A percentile compares a stretch with the other conserved stretches of the same genome.
Evolutionary conservation across 768 basidiomycete genomes (phyloP).

Genomic region (Mycena alexandri): DNA sequence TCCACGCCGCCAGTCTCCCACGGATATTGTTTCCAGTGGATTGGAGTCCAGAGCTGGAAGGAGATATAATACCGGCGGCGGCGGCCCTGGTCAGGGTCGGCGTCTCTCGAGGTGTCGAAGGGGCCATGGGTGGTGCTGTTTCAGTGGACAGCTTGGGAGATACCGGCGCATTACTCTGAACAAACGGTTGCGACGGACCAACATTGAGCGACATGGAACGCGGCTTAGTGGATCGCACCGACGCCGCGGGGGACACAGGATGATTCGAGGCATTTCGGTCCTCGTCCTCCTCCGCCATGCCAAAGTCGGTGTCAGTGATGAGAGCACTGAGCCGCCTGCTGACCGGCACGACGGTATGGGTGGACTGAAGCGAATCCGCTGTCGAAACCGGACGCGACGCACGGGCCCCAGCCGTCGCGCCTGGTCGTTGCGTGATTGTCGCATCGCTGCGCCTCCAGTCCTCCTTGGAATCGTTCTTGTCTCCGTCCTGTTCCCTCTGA

Average conservation of each 20-base stretch:
- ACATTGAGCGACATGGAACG: constrained; percentile 77
- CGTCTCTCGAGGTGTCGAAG: constrained; percentile 49
- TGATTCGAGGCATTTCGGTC: constrained; percentile 43
- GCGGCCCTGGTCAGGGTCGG: constrained; percentile 57
- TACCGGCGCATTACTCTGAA: constrained; percentile 48
- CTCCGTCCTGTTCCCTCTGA: constrained; percentile 33
- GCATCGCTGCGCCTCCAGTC: constrained; percentile 87
- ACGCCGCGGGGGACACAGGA: constrained; percentile 57
- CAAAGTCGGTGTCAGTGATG: constrained; percentile 75
- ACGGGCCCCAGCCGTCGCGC: constrained; percentile 56
- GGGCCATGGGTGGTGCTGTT: constrained; percentile 42
- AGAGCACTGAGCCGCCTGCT: constrained; percentile 78
- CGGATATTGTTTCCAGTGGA: constrained; percentile 59
- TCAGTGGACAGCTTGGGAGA: constrained; percentile 49
- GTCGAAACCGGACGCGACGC: constrained; percentile 82
- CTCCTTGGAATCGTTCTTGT: constrained; percentile 68
- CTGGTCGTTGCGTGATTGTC: constrained; percentile 79
- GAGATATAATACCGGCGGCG: constrained; percentile 57
- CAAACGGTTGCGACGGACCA: constrained; percentile 51
- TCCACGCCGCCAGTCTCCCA: constrained; percentile 63
- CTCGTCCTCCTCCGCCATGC: constrained; percentile 73
- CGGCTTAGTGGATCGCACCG: constrained; percentile 64
- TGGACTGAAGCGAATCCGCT: constrained; percentile 83
- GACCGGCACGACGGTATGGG: constrained; percentile 75
- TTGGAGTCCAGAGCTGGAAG: constrained; percentile 49